phyloP scores from a whole-genome alignment of 345 rosid species.

The Rhizophora mangle region DNA sequence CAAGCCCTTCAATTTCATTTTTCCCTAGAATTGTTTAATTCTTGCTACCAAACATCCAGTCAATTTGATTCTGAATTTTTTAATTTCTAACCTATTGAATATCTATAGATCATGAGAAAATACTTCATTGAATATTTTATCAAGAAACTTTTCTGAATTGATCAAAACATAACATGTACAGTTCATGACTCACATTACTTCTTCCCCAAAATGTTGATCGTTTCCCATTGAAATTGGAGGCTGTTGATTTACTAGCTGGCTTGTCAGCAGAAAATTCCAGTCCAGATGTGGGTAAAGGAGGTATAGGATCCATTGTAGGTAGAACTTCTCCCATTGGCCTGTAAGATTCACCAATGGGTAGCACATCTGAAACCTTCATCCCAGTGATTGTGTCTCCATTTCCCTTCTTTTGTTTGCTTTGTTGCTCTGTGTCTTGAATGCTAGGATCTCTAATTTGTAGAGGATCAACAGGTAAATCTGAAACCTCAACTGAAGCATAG shows the following conservation, averaged over 20 bases:
- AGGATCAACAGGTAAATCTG: conserved; percentile 41
- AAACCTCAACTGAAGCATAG: conserved; percentile 42
- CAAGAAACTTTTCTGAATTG: no score
- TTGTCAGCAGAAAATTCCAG: conserved; percentile 63
- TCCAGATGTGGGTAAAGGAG: conserved; percentile 48
- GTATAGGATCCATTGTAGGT: conserved; percentile 56
- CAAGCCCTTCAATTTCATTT: neutral
- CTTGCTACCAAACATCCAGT: no score
- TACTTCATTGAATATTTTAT: no score
- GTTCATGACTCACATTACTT: conserved; percentile 59
- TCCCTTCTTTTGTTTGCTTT: conserved; percentile 47
- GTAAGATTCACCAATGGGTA: conserved; percentile 61
- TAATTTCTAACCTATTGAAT: no score
- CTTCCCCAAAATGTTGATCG: conserved; percentile 90
- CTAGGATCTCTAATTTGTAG: conserved; percentile 41
- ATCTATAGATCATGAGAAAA: no score
- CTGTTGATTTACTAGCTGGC: conserved; percentile 52
- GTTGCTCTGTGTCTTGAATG: conserved; percentile 48
- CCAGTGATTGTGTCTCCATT: conserved; percentile 47
- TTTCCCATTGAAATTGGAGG: conserved; percentile 57
- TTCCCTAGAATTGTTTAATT: no score
- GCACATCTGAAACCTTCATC: conserved; percentile 41
- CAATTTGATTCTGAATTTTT: no score
- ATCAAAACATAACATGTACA: neutral
- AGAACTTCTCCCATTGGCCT: conserved; percentile 71